phyloP scores from a whole-genome alignment of 108 stramenopile species.

The Cyclotella cryptica region DNA sequence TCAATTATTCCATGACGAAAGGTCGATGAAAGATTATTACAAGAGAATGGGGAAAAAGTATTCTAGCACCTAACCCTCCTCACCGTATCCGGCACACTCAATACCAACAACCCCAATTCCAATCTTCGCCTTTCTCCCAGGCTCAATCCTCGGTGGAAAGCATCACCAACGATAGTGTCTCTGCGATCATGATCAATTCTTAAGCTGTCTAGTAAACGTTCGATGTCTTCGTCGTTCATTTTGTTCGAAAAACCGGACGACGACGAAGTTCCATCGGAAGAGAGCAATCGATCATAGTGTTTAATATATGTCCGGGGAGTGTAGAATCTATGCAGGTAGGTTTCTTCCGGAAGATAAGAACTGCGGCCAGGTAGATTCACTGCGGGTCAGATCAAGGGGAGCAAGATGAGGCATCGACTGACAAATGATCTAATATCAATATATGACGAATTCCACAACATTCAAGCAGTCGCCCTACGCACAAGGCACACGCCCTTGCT shows the following conservation, averaged over 20 bases:
- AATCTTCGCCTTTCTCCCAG: slow-evolving; percentile 83
- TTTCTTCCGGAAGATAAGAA: slow-evolving; percentile 62
- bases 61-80: neutral
- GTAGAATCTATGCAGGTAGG: slow-evolving; percentile 63
- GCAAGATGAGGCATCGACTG: neutral
- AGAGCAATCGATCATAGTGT: slow-evolving; percentile 56
- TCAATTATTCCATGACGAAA: neutral
- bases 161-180: slow-evolving; percentile 69
- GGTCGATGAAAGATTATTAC: no score
- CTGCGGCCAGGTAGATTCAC: slow-evolving; percentile 57
- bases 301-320: slow-evolving; percentile 62
- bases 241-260: neutral
- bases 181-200: slow-evolving; percentile 58
- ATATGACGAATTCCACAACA: no score
- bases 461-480: no score
- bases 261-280: neutral
- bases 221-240: slow-evolving; percentile 30
- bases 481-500: no score
- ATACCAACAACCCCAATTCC: slow-evolving; percentile 73
- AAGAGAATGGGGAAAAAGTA: neutral
- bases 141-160: slow-evolving; percentile 71
- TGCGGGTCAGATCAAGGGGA: slow-evolving; percentile 2
- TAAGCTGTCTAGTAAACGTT: slow-evolving; percentile 42
- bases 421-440: neutral
- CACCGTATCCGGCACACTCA: slow-evolving; percentile 46